Conservation (phyloP, 2,329 filamentous ascomycete genomes). For the Tolypocladium inflatum region DNA sequence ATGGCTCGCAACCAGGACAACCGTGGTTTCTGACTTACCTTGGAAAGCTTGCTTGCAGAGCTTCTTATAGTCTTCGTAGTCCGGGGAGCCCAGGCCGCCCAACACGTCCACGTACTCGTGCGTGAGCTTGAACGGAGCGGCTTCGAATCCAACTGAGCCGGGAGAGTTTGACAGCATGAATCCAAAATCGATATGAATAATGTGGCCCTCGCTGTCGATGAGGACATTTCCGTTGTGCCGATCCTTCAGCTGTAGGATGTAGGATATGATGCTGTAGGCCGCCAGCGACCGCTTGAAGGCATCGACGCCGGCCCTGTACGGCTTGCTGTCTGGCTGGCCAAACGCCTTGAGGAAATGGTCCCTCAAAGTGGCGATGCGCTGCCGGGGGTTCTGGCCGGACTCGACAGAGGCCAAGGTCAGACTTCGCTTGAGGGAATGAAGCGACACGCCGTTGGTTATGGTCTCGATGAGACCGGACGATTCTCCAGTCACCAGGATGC, state of each 20-base stretch:
- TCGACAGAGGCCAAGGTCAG: slow-evolving; percentile 68
- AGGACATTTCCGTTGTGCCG: slow-evolving; percentile 81
- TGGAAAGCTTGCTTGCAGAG: slow-evolving; percentile 80
- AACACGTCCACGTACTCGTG: slow-evolving; percentile 80
- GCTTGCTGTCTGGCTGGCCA: slow-evolving; percentile 57
- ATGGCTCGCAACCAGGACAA: too few species aligned
- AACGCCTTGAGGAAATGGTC: slow-evolving; percentile 79
- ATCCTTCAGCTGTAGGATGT: slow-evolving; percentile 76
- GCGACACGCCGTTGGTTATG: slow-evolving; percentile 79
- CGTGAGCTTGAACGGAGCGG: slow-evolving; percentile 78
- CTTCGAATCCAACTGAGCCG: slow-evolving; percentile 76
- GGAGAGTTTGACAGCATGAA: slow-evolving; percentile 87
- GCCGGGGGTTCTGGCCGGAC: slow-evolving; percentile 60
- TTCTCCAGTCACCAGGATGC: slow-evolving; percentile 77
- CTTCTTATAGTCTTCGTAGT: slow-evolving; percentile 67
- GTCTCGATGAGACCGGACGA: slow-evolving; percentile 79
- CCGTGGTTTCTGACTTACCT: slow-evolving; percentile 33
- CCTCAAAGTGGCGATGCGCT: slow-evolving; percentile 68
- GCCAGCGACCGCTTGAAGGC: slow-evolving; percentile 76
- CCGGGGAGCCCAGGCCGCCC: slow-evolving; percentile 59
- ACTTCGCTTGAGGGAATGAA: slow-evolving; percentile 76
- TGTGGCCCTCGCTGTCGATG: slow-evolving; percentile 77
- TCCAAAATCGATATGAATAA: slow-evolving; percentile 82
- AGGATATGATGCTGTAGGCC: slow-evolving; percentile 78
- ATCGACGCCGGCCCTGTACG: slow-evolving; percentile 62